Conservation (phyloP, 495 filamentous ascomycete species). For the Pseudevernia furfuracea region DNA sequence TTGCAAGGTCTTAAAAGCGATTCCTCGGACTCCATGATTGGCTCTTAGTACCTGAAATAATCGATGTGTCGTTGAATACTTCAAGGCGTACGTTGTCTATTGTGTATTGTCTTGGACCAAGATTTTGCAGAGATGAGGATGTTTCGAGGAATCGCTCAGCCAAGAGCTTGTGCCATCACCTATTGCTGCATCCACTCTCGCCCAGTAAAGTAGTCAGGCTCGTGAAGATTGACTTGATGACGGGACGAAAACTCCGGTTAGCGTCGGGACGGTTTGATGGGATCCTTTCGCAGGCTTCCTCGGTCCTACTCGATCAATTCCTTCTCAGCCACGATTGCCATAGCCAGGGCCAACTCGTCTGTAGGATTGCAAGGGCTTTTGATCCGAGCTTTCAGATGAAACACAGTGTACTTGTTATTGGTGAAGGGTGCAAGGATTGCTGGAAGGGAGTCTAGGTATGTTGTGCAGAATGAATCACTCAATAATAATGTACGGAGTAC, state of each 20-base stretch:
- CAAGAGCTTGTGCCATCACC: not conserved
- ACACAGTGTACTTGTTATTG: not conserved
- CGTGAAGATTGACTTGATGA: not conserved
- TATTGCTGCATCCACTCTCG: not conserved
- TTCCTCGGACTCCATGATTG: conserved; percentile 12
- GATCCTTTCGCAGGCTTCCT: not conserved
- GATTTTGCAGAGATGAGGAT: not conserved
- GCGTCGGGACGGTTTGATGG: not conserved
- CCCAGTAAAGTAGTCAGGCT: not conserved
- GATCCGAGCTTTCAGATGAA: not conserved
- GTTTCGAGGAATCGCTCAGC: not conserved
- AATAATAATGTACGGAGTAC: too few species aligned
- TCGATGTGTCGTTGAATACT: not conserved
- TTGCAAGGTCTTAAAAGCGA: conserved; percentile 2
- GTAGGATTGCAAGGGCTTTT: not conserved
- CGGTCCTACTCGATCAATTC: not conserved
- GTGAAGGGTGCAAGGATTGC: not conserved
- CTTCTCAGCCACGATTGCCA: not conserved
- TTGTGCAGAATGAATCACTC: too few species aligned
- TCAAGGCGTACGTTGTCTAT: not conserved
- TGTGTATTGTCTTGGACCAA: not conserved
- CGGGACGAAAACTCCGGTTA: not conserved
- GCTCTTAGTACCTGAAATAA: not conserved
- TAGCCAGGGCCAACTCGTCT: not conserved
- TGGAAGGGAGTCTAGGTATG: not conserved